Evolutionary conservation across 2,329 filamentous ascomycete genomes (phyloP), one percentile per base, ranked within the genome.

Genomic region (Cytospora piceae): DNA sequence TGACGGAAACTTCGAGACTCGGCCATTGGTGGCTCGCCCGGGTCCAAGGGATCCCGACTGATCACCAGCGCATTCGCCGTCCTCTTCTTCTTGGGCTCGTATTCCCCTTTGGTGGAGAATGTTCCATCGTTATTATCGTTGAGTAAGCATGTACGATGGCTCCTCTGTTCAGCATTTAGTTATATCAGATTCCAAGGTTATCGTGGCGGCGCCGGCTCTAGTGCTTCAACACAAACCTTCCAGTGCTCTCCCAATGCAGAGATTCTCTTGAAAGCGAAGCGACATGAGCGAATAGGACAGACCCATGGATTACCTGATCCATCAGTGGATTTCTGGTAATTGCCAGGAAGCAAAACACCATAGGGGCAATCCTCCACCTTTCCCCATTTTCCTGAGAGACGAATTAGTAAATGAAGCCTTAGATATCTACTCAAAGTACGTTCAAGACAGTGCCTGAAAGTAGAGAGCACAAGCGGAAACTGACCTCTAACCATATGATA

Each of bases 111-210:
- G 24, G 46, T 34, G 34, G 55, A 54, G 20, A 59, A 64, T 11
- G 62, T 64, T 1, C 62, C 62, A 54, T 64, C 62, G 12, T 55
- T 55, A 17, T 64, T 64, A 34, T 64, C 62, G 34, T 64, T 64
- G 17, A 64, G 55, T 37, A 64, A 22, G 29, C 56, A 46, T 20
- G 8, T 54, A 9, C 62, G 55, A n/a, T 64, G 62, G 12, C 17
- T 46, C 24, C 24, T 42, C 62, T 64, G n/a, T 5, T 29, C 6
- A 9, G 27, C 4, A 42, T n/a, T 22, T 20, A 20, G 42, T 58
- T 32, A 52, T 42, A n/a, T 3, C 12, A 17, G 46, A n/a, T 39
- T 15, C 15, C 11, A 17, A 39, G 12, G 39, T n/a, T 42, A n/a
- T 17, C 17, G 39, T 7, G 17, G 20, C 5, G 39, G 17, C 2